Base-by-base conservation (phyloP, 2,329 filamentous ascomycete species). In the Alternaria alternata region DNA sequence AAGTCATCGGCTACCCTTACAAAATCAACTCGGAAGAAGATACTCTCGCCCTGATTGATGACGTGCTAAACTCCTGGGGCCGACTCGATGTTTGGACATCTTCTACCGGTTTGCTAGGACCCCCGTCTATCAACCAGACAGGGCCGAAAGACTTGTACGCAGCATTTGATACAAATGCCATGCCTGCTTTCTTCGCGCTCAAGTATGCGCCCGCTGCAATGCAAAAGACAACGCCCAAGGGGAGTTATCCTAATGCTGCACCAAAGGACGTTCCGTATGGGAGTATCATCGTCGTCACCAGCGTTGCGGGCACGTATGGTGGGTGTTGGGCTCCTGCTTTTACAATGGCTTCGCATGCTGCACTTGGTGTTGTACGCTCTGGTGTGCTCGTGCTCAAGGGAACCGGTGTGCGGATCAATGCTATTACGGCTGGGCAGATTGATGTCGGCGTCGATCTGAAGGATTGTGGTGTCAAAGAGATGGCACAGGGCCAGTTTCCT, bases 141-240 rank as follows among this genome's bases (percentile, higher is more conserved):
- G 85, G 84, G 0, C 85, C 87, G 0, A 75, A 78, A 11, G 86
- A 87, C 67, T 77, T 89, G 14, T 81, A 84, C 69, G 83, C 82
- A 47, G 85, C 84, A 62, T 88, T 89, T 72, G 86, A 88, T 68
- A 84, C 85, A 3, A 88, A 89, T 68, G 82, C 82, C 39, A 82
- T 89, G 75, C 85, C 86, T 7, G 86, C 87, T 2, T 89, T 89
- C 79, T 88, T 88, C 66, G 87, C 87, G 1, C 80, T 89, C 62
- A 89, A 89, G 72, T 88, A 89, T 67, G 86, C 86, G 0, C 86
- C 87, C 0, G 83, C 86, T 3, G 87, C 88, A 2, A 89, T 89
- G 87, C 81, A 78, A 18, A 89, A 89, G 71, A 82, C 84, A 7
- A 84, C 84, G 0, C 80, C 82, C 0, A 84, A 85, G 62, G 81